Evolutionary conservation across 305 asterid species (phyloP), one percentile per base, ranked within the genome.

Genomic region (Striga hermonthica): DNA sequence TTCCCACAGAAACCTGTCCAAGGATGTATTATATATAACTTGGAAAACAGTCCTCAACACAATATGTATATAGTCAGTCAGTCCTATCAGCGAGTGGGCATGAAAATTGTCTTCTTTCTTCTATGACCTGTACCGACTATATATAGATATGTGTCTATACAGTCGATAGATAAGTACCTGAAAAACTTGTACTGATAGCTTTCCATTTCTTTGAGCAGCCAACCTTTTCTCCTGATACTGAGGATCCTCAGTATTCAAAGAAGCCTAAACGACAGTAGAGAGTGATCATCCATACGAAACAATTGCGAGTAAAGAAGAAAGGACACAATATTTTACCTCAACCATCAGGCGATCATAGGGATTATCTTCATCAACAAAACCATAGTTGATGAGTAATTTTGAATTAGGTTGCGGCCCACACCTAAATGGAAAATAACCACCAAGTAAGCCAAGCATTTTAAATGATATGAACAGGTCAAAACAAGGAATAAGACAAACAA

Each of bases 321-420:
- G 71, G 59, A 37, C 35, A 56, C 39, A 7, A 45, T 47, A 62
- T 7, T 48, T 57, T 76, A 90, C 99, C 95, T 93, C 89, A 74
- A 93, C 78, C 70, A 84, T 79, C 75, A 93, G 69, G 65, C 97
- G 96, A 75, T 93, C 97, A 67, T 81, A 79, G 57, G 86, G 57
- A 81, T 90, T 93, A 49, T 93, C 97, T 75, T 90, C 97, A 72
- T 93, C 99, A 76, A 93, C 95, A 85, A 90, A 90, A 73, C 99
- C 99, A 73, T 93, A 88, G 86, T 90, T 90, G 74, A 93, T 82
- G 59, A 93, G 89, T 76, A 93, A 80, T 74, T 83, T 90, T 43
- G 97, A 88, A 81, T 93, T 93, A 68, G 97, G 96, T 60, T 90
- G 99, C 55, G 99, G 97, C 54, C 97, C 97, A 80, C 97, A 88